Base-by-base conservation (phyloP, 2,329 filamentous ascomycete species). In the Claviceps cyperi region DNA sequence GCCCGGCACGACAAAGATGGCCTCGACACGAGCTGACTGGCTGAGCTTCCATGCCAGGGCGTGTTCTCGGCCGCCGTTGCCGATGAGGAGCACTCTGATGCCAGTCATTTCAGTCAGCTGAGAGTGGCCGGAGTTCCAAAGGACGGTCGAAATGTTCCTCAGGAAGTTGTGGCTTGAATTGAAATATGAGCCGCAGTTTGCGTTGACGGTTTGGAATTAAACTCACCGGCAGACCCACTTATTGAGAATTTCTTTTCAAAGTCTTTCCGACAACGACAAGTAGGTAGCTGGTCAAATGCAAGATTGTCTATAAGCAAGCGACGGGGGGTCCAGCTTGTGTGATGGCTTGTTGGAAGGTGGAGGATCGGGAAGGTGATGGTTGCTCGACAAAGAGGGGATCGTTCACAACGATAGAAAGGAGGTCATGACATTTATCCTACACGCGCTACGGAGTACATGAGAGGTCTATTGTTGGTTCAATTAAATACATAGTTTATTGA, bases 61-160 rank as follows among this genome's bases (percentile, higher is more conserved):
- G 69, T 97, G 89, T 70, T 98, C 92, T 60, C 92, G 83, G 59
- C 91, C 92, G 57, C 92, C 92, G 64, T 91, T 94, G 61, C 92
- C 91, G 57, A 97, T 81, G 55, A 97, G 81, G 55, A 97, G 81
- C 58, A 96, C 76, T 58, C 81, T 78, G 55, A 88, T 74, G 50
- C 63, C 59, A 32, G 62, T 56, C 62, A 66, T 65, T 21, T 37
- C 5, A 32, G 21, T 5, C 19, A 17, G 11, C 28, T 24, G 15
- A 7, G n/a, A 17, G 19, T 5, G 14, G 13, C 17, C 32, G 44
- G 44, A 19, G 32, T 28, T 43, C 8, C 5, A 36, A 21, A 36
- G 15, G 43, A 11, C 14, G 19, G 14, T 32, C 17, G 36, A 21
- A 8, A 6, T 15, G 11, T 21, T 22, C 3, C 5, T 15, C 9